phyloP scores from a whole-genome alignment of 345 rosid species.

The Sonneratia alba region DNA sequence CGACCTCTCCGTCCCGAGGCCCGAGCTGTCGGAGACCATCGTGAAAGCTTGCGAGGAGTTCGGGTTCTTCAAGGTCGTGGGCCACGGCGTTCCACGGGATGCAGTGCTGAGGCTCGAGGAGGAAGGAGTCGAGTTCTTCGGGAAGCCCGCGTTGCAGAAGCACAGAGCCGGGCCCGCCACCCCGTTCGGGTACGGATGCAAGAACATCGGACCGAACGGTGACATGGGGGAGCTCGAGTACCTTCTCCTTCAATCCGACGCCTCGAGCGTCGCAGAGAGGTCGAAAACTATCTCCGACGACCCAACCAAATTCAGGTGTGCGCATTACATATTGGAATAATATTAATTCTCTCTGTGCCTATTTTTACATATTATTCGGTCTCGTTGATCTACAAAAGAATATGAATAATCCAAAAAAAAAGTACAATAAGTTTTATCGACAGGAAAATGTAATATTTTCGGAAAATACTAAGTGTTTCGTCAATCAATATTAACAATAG shows the following conservation, averaged over 20 bases:
- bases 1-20: constrained; percentile 41
- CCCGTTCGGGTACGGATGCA: constrained; percentile 88
- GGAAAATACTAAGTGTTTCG: neutral
- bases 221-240: constrained; percentile 89
- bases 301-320: constrained; percentile 70
- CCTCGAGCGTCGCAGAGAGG: constrained; percentile 37
- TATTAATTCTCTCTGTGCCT: too few species aligned
- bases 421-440: too few species aligned
- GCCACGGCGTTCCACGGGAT: constrained; percentile 55
- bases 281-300: constrained; percentile 47
- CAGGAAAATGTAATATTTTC: neutral
- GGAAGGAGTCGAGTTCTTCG: constrained; percentile 53
- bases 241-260: constrained; percentile 68
- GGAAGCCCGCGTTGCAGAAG: constrained; percentile 50
- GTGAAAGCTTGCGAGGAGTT: constrained; percentile 66
- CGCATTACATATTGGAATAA: neutral
- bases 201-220: constrained; percentile 79
- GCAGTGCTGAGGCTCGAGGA: constrained; percentile 41
- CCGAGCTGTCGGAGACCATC: constrained; percentile 30
- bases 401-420: too few species aligned
- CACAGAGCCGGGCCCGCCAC: constrained; percentile 60
- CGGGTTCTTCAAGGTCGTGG: constrained; percentile 75
- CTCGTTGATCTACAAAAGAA: neutral
- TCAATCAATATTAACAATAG: too few species aligned
- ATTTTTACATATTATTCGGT: neutral